Conservation (phyloP, 2,329 filamentous ascomycete species). For the Pseudophaeomoniella oleicola region DNA sequence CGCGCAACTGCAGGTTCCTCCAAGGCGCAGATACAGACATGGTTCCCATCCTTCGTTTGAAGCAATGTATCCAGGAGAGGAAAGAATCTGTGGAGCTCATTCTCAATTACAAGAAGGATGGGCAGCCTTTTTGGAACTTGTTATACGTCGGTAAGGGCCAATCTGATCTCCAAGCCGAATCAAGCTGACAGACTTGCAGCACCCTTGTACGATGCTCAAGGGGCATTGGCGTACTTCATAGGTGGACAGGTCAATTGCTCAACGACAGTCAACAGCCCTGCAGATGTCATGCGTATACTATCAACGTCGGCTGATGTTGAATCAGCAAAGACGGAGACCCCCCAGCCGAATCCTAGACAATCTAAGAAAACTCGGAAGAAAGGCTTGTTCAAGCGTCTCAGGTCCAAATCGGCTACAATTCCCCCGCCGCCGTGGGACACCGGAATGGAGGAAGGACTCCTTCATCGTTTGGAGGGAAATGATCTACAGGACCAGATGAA, state of each 20-base stretch:
- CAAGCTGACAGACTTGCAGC: slow-evolving; percentile 9
- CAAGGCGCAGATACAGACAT: slow-evolving; percentile 34
- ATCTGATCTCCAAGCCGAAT: too few species aligned
- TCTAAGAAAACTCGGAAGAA: slow-evolving; percentile 14
- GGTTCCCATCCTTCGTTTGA: slow-evolving; percentile 26
- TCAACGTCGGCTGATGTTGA: slow-evolving; percentile 20
- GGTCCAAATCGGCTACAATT: slow-evolving; percentile 9
- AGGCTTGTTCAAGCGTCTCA: slow-evolving; percentile 22
- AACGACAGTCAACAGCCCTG: slow-evolving; percentile 33
- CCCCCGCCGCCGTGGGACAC: slow-evolving; percentile 14
- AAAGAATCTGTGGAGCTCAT: slow-evolving; percentile 36
- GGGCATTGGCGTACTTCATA: slow-evolving; percentile 37
- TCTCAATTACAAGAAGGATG: slow-evolving; percentile 37
- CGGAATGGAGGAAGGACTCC: slow-evolving; percentile 26
- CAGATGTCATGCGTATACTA: slow-evolving; percentile 37
- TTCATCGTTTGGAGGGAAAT: slow-evolving; percentile 20
- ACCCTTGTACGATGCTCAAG: slow-evolving; percentile 34
- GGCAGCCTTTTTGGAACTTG: slow-evolving; percentile 42
- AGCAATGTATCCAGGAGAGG: slow-evolving; percentile 23
- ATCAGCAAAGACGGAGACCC: slow-evolving; percentile 10
- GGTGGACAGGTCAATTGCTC: slow-evolving; percentile 45
- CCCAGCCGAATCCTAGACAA: not conserved
- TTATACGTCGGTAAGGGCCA: slow-evolving; percentile 30
- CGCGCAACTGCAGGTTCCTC: slow-evolving; percentile 35
- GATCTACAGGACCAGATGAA: slow-evolving; percentile 23